Evolutionary conservation across 192 early-diverging fungal species (phyloP).

Genomic region (Backusella mclennaniae): DNA sequence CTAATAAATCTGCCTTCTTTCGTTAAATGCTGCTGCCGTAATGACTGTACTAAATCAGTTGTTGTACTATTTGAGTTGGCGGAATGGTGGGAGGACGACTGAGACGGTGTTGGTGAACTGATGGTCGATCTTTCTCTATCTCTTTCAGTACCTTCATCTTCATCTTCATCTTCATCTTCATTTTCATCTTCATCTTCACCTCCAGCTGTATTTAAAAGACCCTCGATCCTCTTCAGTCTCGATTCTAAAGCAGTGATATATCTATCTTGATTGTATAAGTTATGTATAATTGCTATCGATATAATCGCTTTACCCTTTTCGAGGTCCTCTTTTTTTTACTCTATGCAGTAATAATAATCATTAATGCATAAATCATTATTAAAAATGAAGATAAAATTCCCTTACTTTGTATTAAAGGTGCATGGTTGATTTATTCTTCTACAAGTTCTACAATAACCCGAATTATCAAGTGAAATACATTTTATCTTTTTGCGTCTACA

Average conservation of each 20-base stretch:
- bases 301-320: conserved; percentile 13
- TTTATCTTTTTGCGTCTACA: conserved; percentile 37
- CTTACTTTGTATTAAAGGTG: conserved; percentile 29
- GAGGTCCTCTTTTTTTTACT: conserved; percentile 14
- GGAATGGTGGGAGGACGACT: background rate
- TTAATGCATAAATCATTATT: background rate
- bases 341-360: background rate
- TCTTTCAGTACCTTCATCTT: background rate
- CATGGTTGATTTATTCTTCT: conserved; percentile 18
- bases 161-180: background rate
- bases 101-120: background rate
- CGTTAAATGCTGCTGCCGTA: background rate
- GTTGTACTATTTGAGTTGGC: background rate
- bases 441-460: conserved; percentile 25
- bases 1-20: conserved; percentile 4
- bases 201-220: background rate
- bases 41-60: background rate
- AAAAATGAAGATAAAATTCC: background rate
- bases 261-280: background rate
- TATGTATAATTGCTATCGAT: too few species aligned
- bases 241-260: conserved; percentile 6
- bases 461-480: conserved; percentile 22
- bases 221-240: conserved; percentile 5
- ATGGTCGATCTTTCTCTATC: background rate
- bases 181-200: background rate